Base-by-base conservation (phyloP, 768 basidiomycete species). In the Tremella yokohamensis region DNA sequence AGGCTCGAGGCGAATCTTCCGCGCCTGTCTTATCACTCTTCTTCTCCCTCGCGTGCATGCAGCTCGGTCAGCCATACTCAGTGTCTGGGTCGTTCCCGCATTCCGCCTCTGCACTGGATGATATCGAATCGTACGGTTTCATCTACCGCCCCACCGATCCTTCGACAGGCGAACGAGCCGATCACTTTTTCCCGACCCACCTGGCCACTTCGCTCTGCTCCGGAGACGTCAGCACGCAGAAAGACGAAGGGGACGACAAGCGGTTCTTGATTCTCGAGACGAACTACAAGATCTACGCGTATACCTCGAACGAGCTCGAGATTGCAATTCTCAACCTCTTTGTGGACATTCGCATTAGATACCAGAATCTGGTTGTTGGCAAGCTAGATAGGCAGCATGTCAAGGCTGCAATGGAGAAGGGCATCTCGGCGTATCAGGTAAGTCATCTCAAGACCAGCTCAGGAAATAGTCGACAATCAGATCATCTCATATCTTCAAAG, bases 211-310 rank as follows among this genome's bases (percentile, higher is more conserved):
- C 92, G 2, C 79, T 98, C 64, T 96, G 94, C 49, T 94, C 92
- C 15, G 90, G 89, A 51, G 86, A 88, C 24, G 20, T 58, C 12
- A 40, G 55, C 4, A 39, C 50, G 1, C 50, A 25, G 38, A 4
- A 60, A 62, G 29, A 24, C 18, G 60, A 84, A 84, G 53, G 83
- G 83, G 42, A 79, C 80, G 53, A 75, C 75, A 56, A 94, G 75
- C 90, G 93, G 13, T 98, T 96, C 80, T 87, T 98, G 66, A 85
- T 98, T 65, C 82, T 99, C 42, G 96, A 99, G 80, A 98, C 96
- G 18, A 98, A 99, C 79, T 98, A 97, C 79, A 87, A 92, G 65
- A 79, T 99, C 62, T 99, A 98, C 75, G 96, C 96, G 3, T 99
- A 99, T 77, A 99, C 96, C 37, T 87, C 92, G 92, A 98, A 98